Percentiles rank a stretch among this genome's conserved stretches.
These are phyloP conservation scores for Metschnikowia koreensis DNA, from an alignment of 805 yeast species.

Conservation along the genomic window DNA sequence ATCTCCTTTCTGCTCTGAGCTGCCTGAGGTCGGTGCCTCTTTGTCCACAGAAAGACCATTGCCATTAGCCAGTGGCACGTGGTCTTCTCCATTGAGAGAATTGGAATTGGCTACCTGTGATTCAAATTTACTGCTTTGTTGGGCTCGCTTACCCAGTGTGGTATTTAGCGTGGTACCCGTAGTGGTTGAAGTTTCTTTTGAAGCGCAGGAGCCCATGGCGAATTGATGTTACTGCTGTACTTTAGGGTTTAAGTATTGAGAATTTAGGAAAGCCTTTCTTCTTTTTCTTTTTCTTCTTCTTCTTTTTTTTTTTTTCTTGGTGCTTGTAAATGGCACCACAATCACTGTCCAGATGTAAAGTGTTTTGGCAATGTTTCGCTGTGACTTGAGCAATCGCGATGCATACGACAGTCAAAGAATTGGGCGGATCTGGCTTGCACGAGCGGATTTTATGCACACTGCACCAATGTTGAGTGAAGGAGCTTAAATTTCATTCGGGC, in stretches of 20 bases:
- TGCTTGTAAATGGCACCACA: too few species aligned
- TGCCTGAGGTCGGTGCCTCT: neutral
- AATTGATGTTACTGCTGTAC: neutral
- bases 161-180: conserved; percentile 4
- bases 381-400: conserved; percentile 11
- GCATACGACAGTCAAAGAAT: conserved; percentile 9
- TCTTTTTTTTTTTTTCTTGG: too few species aligned
- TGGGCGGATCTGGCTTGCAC: conserved; percentile 9
- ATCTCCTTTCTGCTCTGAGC: conserved; percentile 1
- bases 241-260: neutral
- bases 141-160: conserved; percentile 15
- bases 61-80: neutral
- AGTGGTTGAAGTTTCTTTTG: conserved; percentile 9
- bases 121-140: conserved; percentile 15
- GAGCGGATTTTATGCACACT: conserved; percentile 1
- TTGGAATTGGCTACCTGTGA: neutral
- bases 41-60: conserved; percentile 1
- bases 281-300: too few species aligned
- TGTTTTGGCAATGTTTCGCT: neutral
- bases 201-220: conserved; percentile 17
- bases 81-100: neutral
- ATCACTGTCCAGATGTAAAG: too few species aligned
- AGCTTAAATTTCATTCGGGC: neutral
- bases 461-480: neutral
- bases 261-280: neutral